These are phyloP conservation scores for Fusarium decemcellulare DNA, from an alignment of 2,329 filamentous ascomycete species.

Conservation along the genomic window DNA sequence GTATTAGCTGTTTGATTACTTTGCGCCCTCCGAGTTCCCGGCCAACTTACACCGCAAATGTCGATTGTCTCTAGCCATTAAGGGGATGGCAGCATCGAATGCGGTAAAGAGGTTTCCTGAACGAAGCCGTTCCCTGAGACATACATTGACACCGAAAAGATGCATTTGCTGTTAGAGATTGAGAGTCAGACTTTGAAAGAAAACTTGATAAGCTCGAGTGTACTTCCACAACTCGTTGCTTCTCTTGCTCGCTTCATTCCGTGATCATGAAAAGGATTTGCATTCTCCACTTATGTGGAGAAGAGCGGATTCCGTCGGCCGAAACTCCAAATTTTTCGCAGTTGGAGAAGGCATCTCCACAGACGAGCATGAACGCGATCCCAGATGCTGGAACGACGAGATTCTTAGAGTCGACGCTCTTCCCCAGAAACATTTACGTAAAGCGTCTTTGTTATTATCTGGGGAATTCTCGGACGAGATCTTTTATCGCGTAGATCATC, in stretches of 20 bases:
- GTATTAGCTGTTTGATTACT: too few species aligned
- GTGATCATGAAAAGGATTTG: not conserved
- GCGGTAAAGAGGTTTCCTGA: too few species aligned
- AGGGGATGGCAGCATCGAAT: too few species aligned
- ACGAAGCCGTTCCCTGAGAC: too few species aligned
- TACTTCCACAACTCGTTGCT: too few species aligned
- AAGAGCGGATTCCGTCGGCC: slow-evolving; percentile 4
- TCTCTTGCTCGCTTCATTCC: not conserved
- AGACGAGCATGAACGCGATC: not conserved
- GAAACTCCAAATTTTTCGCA: slow-evolving; percentile 8
- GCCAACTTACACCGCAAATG: too few species aligned
- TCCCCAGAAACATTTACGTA: slow-evolving; percentile 42
- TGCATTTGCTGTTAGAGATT: too few species aligned
- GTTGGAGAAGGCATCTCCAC: slow-evolving; percentile 15
- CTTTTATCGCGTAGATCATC: slow-evolving; percentile 19
- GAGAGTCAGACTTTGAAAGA: too few species aligned
- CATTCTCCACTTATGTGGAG: slow-evolving; percentile 4
- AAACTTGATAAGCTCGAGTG: too few species aligned
- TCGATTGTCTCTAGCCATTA: too few species aligned
- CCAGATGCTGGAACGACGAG: not conserved
- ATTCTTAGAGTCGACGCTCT: slow-evolving; percentile 9
- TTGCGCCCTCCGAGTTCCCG: too few species aligned
- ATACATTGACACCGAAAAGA: too few species aligned
- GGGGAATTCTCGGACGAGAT: slow-evolving; percentile 11
- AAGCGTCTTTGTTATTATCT: slow-evolving; percentile 11